Conservation (phyloP, 2,329 filamentous ascomycete species). For the Claviceps pazoutovae region DNA sequence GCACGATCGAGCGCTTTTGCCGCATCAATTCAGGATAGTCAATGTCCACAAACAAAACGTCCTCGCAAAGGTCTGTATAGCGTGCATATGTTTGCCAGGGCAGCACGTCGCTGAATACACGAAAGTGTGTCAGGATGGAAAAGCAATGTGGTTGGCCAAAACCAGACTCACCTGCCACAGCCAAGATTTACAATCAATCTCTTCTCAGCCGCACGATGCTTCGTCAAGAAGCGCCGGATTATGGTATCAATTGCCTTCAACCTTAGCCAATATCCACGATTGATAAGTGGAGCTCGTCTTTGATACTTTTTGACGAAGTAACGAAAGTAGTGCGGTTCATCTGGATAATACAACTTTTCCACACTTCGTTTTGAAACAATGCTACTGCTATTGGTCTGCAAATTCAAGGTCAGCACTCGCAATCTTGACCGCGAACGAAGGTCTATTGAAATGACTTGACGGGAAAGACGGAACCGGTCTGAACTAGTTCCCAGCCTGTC, state of each 20-base stretch:
- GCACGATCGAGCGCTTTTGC: slow-evolving; percentile 57
- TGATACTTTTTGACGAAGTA: slow-evolving; percentile 79
- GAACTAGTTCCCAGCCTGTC: not conserved
- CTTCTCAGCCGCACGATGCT: slow-evolving; percentile 30
- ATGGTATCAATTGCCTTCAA: slow-evolving; percentile 69
- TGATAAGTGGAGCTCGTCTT: slow-evolving; percentile 74
- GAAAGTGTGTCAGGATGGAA: not conserved
- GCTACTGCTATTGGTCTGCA: slow-evolving; percentile 74
- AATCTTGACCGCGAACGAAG: not conserved
- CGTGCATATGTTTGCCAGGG: slow-evolving; percentile 69
- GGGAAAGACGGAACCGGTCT: not conserved
- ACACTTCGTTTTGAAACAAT: slow-evolving; percentile 89
- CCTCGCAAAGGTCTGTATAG: slow-evolving; percentile 42
- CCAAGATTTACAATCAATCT: slow-evolving; percentile 76
- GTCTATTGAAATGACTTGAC: not conserved
- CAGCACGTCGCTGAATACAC: slow-evolving; percentile 55
- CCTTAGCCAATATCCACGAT: slow-evolving; percentile 76
- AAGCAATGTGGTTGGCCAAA: not conserved
- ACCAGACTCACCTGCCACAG: slow-evolving; percentile 67
- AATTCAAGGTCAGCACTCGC: not conserved
- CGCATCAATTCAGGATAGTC: slow-evolving; percentile 72
- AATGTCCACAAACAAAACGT: slow-evolving; percentile 64
- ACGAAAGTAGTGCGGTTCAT: slow-evolving; percentile 71
- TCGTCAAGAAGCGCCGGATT: slow-evolving; percentile 58
- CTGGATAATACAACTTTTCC: slow-evolving; percentile 69